Base-by-base conservation (phyloP, 768 basidiomycete species). In the Terana coerulea region DNA sequence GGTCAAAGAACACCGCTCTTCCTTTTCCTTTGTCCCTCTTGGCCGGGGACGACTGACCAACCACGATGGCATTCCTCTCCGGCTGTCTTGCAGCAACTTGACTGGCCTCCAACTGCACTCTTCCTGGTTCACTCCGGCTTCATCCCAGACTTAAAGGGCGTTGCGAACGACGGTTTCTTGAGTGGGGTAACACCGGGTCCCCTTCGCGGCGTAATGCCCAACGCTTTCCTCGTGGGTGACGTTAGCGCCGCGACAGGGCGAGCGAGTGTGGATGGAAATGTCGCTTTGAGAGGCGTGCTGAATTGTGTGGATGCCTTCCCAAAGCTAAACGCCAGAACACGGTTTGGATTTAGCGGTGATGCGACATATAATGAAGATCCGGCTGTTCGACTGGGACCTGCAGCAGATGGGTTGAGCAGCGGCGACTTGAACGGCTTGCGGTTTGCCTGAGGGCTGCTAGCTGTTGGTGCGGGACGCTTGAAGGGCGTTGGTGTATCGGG, bases 121-220 rank as follows among this genome's bases (percentile, higher is more conserved):
- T 49, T 1, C 63, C 66, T 1, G 60, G 57, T 22, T 66, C 64
- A 11, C 65, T n/a, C 64, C 14, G 65, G 67, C 22, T 49, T 40
- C 59, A 68, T 57, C 0, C 65, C 66, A 10, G 51, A 33, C 51
- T 69, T 69, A 55, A 67, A 69, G 9, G 67, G 67, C 3, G 66
- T 69, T 0, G 50, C 41, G 40, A 69, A 69, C 37, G 54, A 57
- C 14, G 54, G 31, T 42, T 62, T 65, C 26, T 50, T 51, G 5
- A 45, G 40, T 1, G 55, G 21, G 6, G 17, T 42, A 9, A 21
- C 41, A 3, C 33, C 46, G 5, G 31, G 5, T 14, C 61, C 35
- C 1, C n/a, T n/a, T n/a, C 65, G 63, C 21, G 63, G 60, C 2
- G 61, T 66, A 44, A 65, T 47, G 0, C 68, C 68, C 11, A 69